Percentiles rank a stretch among this genome's conserved stretches.
Conservation (phyloP, 176 grass and related monocot genomes). For the Thalia dealbata region DNA sequence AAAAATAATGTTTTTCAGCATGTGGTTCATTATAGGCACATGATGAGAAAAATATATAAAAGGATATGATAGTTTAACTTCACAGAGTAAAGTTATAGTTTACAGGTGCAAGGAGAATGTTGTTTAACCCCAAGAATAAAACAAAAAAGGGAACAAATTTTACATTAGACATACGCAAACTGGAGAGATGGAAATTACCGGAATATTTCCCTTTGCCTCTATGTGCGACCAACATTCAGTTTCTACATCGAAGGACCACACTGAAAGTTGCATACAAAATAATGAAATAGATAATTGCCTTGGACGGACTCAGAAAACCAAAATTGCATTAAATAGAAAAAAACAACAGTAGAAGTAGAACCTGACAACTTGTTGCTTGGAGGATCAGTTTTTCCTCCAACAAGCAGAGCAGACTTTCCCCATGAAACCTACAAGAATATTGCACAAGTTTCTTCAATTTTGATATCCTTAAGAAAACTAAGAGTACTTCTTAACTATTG, state of each 20-base stretch:
- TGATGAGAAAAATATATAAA: neutral
- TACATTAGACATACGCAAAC: neutral
- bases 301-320: slow-evolving; percentile 7
- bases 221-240: slow-evolving; percentile 60
- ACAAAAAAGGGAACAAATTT: neutral
- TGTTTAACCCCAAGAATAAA: neutral
- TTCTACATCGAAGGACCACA: slow-evolving; percentile 79
- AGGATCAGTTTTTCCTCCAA: slow-evolving; percentile 90
- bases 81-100: neutral
- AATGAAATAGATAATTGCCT: slow-evolving; percentile 16
- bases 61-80: neutral
- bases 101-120: neutral
- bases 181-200: slow-evolving; percentile 28
- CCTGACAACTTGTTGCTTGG: slow-evolving; percentile 66
- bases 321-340: slow-evolving; percentile 14
- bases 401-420: slow-evolving; percentile 80
- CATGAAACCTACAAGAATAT: slow-evolving; percentile 53
- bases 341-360: slow-evolving; percentile 34
- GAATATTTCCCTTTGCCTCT: slow-evolving; percentile 85
- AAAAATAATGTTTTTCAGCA: neutral
- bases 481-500: neutral
- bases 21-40: neutral
- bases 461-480: neutral
- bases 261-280: slow-evolving; percentile 48
- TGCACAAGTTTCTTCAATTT: neutral